Percentiles rank a stretch among this genome's conserved stretches.
These are phyloP conservation scores for Oryza officinalis DNA, from an alignment of 176 grass and related monocot genomes.

Conservation along the genomic window DNA sequence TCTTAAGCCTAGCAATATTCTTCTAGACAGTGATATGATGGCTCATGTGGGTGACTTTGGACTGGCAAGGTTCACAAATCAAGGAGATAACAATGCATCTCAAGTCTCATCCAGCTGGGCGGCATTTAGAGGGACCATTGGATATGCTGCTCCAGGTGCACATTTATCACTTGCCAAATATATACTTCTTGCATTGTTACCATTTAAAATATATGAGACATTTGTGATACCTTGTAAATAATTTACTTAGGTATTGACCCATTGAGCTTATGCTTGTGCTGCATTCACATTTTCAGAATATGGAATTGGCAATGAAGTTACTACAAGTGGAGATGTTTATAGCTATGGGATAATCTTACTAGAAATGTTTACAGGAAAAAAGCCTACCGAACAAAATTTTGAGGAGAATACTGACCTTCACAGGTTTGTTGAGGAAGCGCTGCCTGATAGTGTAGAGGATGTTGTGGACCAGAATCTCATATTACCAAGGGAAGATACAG, in stretches of 20 bases:
- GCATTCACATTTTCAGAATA: conserved; percentile 27
- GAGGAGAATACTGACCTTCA: conserved; percentile 1
- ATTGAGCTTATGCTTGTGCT: background rate
- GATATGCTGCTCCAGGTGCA: conserved; percentile 21
- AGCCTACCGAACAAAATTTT: conserved; percentile 8
- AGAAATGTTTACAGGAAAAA: conserved; percentile 31
- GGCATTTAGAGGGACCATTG: conserved; percentile 1
- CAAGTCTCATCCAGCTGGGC: background rate
- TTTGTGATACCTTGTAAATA: background rate
- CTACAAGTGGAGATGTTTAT: conserved; percentile 24
- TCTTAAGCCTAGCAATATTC: conserved; percentile 28
- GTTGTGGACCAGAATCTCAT: background rate
- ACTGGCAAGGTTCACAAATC: conserved; percentile 3
- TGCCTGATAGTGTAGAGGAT: background rate
- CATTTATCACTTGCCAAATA: conserved; percentile 3
- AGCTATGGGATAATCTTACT: conserved; percentile 38
- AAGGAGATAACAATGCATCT: background rate
- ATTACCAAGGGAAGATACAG: background rate
- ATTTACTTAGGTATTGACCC: background rate
- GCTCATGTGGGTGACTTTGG: conserved; percentile 26
- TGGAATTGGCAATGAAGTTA: conserved; percentile 33
- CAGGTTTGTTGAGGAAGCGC: background rate
- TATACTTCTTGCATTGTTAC: background rate
- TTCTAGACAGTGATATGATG: conserved; percentile 18
- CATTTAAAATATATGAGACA: background rate